Percentiles rank a stretch among this genome's conserved stretches.
phyloP scores from a whole-genome alignment of 495 filamentous ascomycete genomes.

The Aspergillus incahuasiensis region DNA sequence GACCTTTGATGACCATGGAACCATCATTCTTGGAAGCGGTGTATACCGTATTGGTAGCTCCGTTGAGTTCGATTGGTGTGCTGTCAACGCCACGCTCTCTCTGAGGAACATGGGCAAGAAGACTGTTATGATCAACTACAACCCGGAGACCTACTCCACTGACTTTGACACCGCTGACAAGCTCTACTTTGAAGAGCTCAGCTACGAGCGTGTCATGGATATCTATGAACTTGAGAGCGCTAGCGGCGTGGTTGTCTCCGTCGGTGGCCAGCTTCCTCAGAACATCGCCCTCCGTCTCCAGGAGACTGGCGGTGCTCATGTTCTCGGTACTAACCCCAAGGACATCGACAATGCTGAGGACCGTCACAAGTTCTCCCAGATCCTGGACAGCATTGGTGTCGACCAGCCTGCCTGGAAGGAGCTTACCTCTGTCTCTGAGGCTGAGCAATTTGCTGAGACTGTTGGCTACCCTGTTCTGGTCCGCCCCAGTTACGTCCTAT shows the following conservation, averaged over 20 bases:
- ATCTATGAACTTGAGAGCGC: constrained; percentile 93
- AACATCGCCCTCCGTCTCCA: constrained; percentile 96
- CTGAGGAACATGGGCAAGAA: constrained; percentile 88
- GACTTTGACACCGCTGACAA: constrained; percentile 94
- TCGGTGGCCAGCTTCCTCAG: constrained; percentile 93
- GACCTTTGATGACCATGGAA: constrained; percentile 89
- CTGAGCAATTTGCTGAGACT: constrained; percentile 73
- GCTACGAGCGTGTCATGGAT: constrained; percentile 97
- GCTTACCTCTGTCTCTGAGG: constrained; percentile 82
- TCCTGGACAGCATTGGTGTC: constrained; percentile 91
- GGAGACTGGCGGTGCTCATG: constrained; percentile 79
- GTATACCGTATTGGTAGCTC: constrained; percentile 97
- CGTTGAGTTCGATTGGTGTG: constrained; percentile 99
- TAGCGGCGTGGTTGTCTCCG: constrained; percentile 86
- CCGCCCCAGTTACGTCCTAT: constrained; percentile 91
- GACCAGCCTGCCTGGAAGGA: constrained; percentile 99
- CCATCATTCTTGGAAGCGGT: constrained; percentile 83
- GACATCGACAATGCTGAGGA: constrained; percentile 98
- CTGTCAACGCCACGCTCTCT: constrained; percentile 86
- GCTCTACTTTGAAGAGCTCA: constrained; percentile 95
- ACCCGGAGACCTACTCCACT: constrained; percentile 84
- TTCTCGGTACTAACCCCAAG: constrained; percentile 85
- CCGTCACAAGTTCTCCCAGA: constrained; percentile 95
- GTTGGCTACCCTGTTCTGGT: constrained; percentile 93
- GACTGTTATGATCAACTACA: constrained; percentile 98